A percentile compares a stretch with the other conserved stretches of the same genome.
phyloP scores from a whole-genome alignment of 1,284 basidiomycete genomes.

The Gymnopus androsaceus region DNA sequence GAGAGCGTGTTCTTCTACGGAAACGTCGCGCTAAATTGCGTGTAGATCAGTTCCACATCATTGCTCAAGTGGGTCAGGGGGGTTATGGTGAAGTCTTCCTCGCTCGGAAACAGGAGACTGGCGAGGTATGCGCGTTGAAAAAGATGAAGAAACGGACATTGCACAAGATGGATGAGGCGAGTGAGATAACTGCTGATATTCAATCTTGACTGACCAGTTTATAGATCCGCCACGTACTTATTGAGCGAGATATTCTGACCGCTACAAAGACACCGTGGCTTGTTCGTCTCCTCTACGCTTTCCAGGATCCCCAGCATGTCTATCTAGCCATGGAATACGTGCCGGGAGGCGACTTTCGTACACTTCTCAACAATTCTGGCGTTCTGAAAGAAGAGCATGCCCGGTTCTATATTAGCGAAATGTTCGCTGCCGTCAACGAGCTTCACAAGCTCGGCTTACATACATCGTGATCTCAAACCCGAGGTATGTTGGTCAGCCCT shows the following conservation, averaged over 20 bases:
- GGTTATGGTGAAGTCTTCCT: constrained; percentile 96
- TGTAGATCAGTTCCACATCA: constrained; percentile 92
- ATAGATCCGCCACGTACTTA: constrained; percentile 89
- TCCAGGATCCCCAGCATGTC: constrained; percentile 87
- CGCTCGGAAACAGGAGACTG: constrained; percentile 88
- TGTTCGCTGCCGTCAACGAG: constrained; percentile 91
- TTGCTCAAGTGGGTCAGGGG: constrained; percentile 95
- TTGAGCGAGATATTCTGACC: constrained; percentile 95
- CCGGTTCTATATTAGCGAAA: constrained; percentile 92
- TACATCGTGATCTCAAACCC: constrained; percentile 97
- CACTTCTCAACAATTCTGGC: constrained; percentile 93
- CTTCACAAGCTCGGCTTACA: constrained; percentile 94
- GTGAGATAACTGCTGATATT: constrained; percentile 16
- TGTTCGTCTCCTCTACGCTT: constrained; percentile 89
- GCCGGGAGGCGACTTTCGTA: constrained; percentile 94
- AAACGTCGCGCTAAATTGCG: constrained; percentile 85
- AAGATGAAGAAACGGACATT: constrained; percentile 93
- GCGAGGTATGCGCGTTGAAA: constrained; percentile 93
- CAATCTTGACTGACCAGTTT: constrained; percentile 12
- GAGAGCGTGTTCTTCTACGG: constrained; percentile 89
- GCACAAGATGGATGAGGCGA: constrained; percentile 94
- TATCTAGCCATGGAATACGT: constrained; percentile 99
- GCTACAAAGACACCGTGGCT: constrained; percentile 96
- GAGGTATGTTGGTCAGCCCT: constrained; percentile 59
- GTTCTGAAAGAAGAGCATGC: constrained; percentile 96